Evolutionary conservation across 1,139 yeast species (phyloP).

Genomic region (Geotrichum bryndzae): DNA sequence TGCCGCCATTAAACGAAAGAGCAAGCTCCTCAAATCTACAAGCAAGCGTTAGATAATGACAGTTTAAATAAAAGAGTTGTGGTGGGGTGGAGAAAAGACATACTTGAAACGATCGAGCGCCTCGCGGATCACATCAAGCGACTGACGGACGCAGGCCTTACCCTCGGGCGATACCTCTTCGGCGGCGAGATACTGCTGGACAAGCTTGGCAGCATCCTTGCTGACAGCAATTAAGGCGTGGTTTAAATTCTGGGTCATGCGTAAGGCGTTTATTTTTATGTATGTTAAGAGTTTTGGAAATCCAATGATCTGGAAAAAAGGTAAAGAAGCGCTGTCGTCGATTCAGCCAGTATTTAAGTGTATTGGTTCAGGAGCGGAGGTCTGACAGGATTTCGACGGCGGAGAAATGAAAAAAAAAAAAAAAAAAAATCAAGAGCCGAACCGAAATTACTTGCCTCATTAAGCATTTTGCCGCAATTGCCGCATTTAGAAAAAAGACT

Average conservation of each 20-base stretch:
- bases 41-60: background rate
- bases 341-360: background rate
- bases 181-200: constrained; percentile 22
- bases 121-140: constrained; percentile 33
- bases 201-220: constrained; percentile 19
- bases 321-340: background rate
- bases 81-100: constrained; percentile 8
- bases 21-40: constrained; percentile 51
- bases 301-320: background rate
- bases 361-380: background rate
- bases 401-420: background rate
- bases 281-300: background rate
- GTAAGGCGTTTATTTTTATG: background rate
- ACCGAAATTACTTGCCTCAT: background rate
- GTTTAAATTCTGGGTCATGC: constrained; percentile 4
- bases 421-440: background rate
- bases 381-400: background rate
- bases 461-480: background rate
- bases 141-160: constrained; percentile 32
- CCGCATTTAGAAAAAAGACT: background rate
- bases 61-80: background rate
- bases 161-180: constrained; percentile 22
- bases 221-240: constrained; percentile 16
- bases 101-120: constrained; percentile 34
- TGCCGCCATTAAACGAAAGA: constrained; percentile 83